Percentiles rank a stretch among this genome's conserved stretches.
phyloP scores from a whole-genome alignment of 2,329 filamentous ascomycete species.

The Fusarium chaquense region DNA sequence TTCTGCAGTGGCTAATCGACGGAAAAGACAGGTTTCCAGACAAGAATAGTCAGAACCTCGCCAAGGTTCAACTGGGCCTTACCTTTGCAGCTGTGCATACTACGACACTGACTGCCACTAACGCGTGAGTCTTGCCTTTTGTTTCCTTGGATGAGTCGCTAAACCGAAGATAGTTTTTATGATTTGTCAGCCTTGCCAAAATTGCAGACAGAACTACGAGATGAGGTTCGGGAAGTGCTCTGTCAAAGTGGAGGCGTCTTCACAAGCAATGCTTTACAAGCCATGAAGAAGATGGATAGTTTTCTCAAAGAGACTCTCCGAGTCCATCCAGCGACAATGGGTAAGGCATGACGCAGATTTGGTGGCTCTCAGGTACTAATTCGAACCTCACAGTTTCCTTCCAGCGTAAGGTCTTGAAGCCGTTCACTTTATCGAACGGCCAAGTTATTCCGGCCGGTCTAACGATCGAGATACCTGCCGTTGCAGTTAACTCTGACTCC shows the following conservation, averaged over 20 bases:
- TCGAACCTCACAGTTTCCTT: neutral
- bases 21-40: neutral
- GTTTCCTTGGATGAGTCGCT: neutral
- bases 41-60: neutral
- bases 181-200: neutral
- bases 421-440: neutral
- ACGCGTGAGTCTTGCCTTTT: neutral
- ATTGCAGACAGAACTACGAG: neutral
- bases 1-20: neutral
- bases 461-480: neutral
- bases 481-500: neutral
- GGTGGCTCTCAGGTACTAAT: neutral
- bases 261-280: neutral
- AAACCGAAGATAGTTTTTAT: neutral
- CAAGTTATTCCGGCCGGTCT: neutral
- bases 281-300: neutral
- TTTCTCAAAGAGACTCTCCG: neutral
- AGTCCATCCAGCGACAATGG: neutral
- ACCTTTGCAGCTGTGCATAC: neutral
- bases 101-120: neutral
- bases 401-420: neutral
- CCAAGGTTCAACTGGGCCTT: neutral
- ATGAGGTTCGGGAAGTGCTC: neutral
- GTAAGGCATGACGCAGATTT: neutral
- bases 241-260: neutral